Conservation (phyloP, 2,329 filamentous ascomycete species). For the Colletotrichum tropicicola region DNA sequence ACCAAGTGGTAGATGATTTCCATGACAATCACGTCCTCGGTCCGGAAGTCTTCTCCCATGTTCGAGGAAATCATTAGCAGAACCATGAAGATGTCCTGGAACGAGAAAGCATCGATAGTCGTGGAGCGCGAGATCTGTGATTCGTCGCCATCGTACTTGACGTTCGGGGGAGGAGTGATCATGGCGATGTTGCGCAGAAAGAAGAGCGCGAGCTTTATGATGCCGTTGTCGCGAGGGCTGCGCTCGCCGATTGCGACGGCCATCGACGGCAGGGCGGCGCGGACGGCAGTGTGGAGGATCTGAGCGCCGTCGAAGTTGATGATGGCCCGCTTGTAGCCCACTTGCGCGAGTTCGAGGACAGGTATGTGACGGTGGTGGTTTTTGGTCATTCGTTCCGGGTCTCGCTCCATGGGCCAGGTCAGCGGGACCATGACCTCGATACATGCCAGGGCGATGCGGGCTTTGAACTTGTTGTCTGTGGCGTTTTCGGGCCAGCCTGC, state of each 20-base stretch:
- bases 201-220: constrained; percentile 90
- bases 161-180: constrained; percentile 77
- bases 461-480: constrained; percentile 77
- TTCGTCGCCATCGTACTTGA: constrained; percentile 87
- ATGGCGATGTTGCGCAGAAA: constrained; percentile 89
- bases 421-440: constrained; percentile 91
- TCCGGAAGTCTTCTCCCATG: constrained; percentile 91
- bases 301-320: constrained; percentile 82
- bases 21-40: constrained; percentile 88
- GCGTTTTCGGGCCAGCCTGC: constrained; percentile 80
- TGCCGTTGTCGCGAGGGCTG: constrained; percentile 83
- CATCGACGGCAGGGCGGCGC: constrained; percentile 87
- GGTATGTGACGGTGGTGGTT: constrained; percentile 94
- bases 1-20: constrained; percentile 93
- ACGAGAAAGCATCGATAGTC: constrained; percentile 87
- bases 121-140: constrained; percentile 87
- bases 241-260: constrained; percentile 80
- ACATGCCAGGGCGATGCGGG: constrained; percentile 83
- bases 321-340: constrained; percentile 88
- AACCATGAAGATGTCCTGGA: constrained; percentile 89
- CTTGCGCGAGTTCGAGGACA: constrained; percentile 86
- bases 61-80: constrained; percentile 89
- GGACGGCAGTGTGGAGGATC: constrained; percentile 82
- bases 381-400: constrained; percentile 82
- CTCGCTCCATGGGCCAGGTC: constrained; percentile 91